These are phyloP conservation scores for Exophiala dermatitidis DNA, from an alignment of 2,329 filamentous ascomycete species.

Conservation along the genomic window DNA sequence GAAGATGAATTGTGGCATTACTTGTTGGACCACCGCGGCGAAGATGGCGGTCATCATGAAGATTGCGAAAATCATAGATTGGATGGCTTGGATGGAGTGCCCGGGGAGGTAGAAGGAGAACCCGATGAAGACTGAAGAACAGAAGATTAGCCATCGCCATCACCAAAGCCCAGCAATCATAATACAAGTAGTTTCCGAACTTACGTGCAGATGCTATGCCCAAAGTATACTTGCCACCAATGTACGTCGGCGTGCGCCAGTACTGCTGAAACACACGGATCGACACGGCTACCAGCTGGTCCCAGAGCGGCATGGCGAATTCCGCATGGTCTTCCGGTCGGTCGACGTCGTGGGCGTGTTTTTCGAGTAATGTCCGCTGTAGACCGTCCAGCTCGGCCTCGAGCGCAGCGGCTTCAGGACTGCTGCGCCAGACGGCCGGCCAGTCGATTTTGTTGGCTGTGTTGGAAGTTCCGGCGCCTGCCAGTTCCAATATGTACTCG, in stretches of 20 bases:
- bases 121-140: constrained; percentile 43
- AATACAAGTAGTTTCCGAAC: neutral
- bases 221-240: constrained; percentile 50
- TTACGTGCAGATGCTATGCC: constrained; percentile 1
- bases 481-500: constrained; percentile 61
- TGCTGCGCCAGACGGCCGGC: constrained; percentile 55
- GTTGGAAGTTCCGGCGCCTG: constrained; percentile 37
- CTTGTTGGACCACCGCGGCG: constrained; percentile 48
- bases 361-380: neutral
- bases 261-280: constrained; percentile 78
- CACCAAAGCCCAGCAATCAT: neutral
- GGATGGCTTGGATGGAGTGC: constrained; percentile 57
- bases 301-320: constrained; percentile 65
- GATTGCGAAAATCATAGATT: constrained; percentile 64
- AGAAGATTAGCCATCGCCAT: constrained; percentile 28
- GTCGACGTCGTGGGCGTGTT: neutral
- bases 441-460: constrained; percentile 44
- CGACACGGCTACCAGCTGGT: constrained; percentile 60
- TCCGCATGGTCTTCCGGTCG: constrained; percentile 37
- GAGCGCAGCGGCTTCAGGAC: constrained; percentile 47
- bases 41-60: constrained; percentile 59
- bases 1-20: constrained; percentile 65
- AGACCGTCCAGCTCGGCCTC: constrained; percentile 54
- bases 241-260: constrained; percentile 85
- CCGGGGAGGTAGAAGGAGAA: constrained; percentile 63